Percentiles rank a stretch among this genome's conserved stretches.
Evolutionary conservation across 306 rosid genomes (phyloP).

Genomic region (Mucuna pruriens): DNA sequence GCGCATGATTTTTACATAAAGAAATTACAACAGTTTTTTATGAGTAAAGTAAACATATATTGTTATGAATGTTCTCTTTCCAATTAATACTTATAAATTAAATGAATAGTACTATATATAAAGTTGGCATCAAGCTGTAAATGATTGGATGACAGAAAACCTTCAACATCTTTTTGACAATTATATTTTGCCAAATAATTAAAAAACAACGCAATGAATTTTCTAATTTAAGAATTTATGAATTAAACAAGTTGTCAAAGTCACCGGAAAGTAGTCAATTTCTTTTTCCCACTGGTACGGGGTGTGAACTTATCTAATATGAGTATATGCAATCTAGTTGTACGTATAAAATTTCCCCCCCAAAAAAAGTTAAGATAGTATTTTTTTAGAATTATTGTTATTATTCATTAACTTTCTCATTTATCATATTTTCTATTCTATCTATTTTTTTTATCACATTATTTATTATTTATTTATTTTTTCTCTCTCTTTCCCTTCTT

Average conservation of each 20-base stretch:
- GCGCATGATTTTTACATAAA: neutral
- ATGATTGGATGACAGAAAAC: constrained; percentile 22
- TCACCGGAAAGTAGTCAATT: neutral
- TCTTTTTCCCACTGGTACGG: neutral
- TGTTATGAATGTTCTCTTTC: neutral
- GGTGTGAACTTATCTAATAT: neutral
- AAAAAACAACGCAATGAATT: neutral
- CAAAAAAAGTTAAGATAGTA: neutral
- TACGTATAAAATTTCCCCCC: neutral
- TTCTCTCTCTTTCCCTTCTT: neutral
- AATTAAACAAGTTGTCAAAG: neutral
- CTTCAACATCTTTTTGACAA: neutral
- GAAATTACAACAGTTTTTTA: neutral
- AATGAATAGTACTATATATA: neutral
- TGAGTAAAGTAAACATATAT: neutral
- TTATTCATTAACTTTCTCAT: neutral
- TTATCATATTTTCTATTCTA: too few species aligned
- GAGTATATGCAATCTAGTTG: neutral
- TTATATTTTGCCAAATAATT: neutral
- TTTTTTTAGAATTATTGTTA: neutral
- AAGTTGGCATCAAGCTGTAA: constrained; percentile 26
- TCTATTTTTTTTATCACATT: neutral
- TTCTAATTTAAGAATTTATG: neutral
- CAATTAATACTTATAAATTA: neutral
- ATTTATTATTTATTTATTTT: too few species aligned